Evolutionary conservation across 202 grass and related monocot genomes (phyloP), one percentile per base, ranked within the genome.

Genomic region (Elaeis oleifera): DNA sequence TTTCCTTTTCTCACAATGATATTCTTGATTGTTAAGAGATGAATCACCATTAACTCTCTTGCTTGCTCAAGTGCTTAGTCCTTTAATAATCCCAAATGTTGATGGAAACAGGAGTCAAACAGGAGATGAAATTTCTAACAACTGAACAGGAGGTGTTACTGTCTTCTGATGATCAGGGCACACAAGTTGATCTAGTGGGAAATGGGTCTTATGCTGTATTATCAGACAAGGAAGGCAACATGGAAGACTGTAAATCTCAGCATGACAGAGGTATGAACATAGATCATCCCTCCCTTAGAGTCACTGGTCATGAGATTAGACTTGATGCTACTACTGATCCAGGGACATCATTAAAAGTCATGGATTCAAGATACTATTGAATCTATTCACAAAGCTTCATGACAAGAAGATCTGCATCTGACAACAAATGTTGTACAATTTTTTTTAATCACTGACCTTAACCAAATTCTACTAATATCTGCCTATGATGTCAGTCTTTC

Each of bases 91-190:
- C 36, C 36, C 13, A 44, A 44, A 13, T 44, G 9, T 50, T 48
- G 36, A 11, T 48, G 49, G 54, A 2, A 69, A 53, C 77, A 97
- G 92, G 69, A 27, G 56, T 65, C 17, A 88, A 76, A 71, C 15
- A 58, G 21, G 84, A 76, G 16, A 56, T 81, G 62, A 59, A 83
- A 16, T 55, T 28, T 27, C 64, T 74, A 67, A 25, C 83, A 58
- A n/a, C 54, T 23, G 74, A 80, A 6, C 75, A 20, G 1, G 54
- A 77, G 44, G 29, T 23, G 3, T 44, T 71, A 67, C 19, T 59
- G 18, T 60, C 57, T 74, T 74, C 69, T 14, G 31, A 36, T 56
- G 44, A 65, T 67, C 29, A 17, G 3, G 13, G 54, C 17, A 26
- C 60, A 39, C 18, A 55, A 26, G 4, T 31, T 63, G 7, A 74